A percentile compares a stretch with the other conserved stretches of the same genome.
These are phyloP conservation scores for Pleurozium schreberi DNA, from an alignment of 225 moss, liverwort and hornwort genomes.

Conservation along the genomic window DNA sequence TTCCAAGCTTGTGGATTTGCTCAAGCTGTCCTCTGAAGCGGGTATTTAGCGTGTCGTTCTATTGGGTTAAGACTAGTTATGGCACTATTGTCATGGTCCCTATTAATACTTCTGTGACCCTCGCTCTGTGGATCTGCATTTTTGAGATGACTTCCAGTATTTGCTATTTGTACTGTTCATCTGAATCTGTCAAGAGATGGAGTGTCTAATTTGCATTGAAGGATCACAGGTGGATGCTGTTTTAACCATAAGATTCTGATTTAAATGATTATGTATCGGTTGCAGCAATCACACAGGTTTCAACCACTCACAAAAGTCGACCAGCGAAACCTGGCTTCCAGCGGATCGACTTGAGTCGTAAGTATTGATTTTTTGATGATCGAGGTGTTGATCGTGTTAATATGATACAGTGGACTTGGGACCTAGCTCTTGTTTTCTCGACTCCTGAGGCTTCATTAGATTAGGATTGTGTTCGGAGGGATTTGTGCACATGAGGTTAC, in stretches of 20 bases:
- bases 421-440: not conserved
- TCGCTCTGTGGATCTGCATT: not conserved
- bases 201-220: not conserved
- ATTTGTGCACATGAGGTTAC: not conserved
- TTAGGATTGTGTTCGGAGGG: not conserved
- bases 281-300: constrained; percentile 65
- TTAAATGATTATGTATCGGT: not conserved
- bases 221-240: not conserved
- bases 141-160: not conserved
- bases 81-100: not conserved
- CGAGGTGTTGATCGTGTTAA: not conserved
- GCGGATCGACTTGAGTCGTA: constrained; percentile 62
- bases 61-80: not conserved
- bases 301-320: constrained; percentile 47
- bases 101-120: not conserved
- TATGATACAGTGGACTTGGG: not conserved
- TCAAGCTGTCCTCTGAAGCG: not conserved
- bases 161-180: not conserved
- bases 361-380: not conserved
- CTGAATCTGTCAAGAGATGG: not conserved
- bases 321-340: constrained; percentile 47
- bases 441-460: not conserved
- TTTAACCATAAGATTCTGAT: not conserved
- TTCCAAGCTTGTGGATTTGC: not conserved
- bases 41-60: not conserved